Conservation (phyloP, 208 protist species). For the Crithidia thermophila region DNA sequence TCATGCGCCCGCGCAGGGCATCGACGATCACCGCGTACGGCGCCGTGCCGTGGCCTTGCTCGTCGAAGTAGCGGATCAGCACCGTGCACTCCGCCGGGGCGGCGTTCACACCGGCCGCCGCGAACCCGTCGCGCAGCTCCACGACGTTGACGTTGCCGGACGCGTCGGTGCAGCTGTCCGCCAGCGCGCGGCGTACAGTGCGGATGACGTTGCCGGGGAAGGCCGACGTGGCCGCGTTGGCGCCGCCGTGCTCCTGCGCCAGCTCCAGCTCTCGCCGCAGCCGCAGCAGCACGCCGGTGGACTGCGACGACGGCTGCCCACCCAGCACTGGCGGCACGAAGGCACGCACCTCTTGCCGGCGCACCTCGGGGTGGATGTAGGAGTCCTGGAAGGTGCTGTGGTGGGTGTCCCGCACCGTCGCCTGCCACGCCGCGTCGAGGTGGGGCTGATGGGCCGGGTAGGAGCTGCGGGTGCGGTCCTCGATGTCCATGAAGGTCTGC, state of each 20-base stretch:
- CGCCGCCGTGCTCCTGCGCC: conserved; percentile 27
- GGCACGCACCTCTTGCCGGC: conserved; percentile 25
- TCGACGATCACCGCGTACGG: conserved; percentile 51
- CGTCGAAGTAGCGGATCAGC: conserved; percentile 75
- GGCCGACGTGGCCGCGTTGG: conserved; percentile 14
- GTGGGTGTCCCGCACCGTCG: conserved; percentile 8
- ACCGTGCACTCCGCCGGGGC: conserved; percentile 65
- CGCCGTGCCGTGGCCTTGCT: conserved; percentile 40
- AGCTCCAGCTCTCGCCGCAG: conserved; percentile 67
- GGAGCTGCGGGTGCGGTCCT: conserved; percentile 64
- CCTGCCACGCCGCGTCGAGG: conserved; percentile 55
- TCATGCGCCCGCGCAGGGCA: conserved; percentile 72
- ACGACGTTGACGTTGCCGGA: conserved; percentile 56
- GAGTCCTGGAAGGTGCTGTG: conserved; percentile 31
- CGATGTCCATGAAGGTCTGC: conserved; percentile 74
- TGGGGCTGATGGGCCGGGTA: conserved; percentile 88
- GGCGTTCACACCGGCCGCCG: conserved; percentile 36
- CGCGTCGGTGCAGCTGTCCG: conserved; percentile 29
- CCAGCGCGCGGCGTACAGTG: conserved; percentile 50
- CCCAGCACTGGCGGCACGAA: conserved; percentile 65
- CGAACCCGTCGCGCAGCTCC: conserved; percentile 72
- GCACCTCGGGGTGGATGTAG: conserved; percentile 36
- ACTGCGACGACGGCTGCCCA: conserved; percentile 55
- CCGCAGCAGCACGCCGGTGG: conserved; percentile 63
- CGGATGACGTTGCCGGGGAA: conserved; percentile 83